Conservation (phyloP, 805 yeast species). For the Grigorovia humatica region DNA sequence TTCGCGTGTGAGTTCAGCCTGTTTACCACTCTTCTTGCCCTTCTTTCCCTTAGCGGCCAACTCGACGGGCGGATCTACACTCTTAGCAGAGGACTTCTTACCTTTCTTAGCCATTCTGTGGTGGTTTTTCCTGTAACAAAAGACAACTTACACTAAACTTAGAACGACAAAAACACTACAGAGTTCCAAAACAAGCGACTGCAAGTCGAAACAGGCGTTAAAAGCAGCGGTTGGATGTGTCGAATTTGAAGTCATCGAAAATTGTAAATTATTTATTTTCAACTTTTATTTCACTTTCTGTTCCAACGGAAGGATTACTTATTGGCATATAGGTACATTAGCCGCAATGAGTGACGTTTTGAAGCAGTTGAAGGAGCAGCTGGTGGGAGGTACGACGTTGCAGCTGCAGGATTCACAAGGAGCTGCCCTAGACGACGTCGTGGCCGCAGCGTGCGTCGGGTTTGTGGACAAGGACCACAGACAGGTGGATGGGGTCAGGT, state of each 20-base stretch:
- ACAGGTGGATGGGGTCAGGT: neutral
- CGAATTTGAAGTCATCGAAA: neutral
- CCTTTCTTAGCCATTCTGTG: slow-evolving; percentile 8
- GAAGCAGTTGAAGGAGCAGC: neutral
- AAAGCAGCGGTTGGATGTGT: neutral
- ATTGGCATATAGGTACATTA: too few relatives aligned
- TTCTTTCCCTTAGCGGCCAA: slow-evolving; percentile 12
- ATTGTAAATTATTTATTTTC: neutral
- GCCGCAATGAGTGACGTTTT: neutral
- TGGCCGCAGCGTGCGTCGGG: neutral
- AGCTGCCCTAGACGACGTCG: neutral
- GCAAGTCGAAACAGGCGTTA: neutral
- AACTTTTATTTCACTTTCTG: too few relatives aligned
- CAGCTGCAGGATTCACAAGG: neutral
- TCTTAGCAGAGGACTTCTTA: slow-evolving; percentile 3
- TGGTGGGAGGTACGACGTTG: neutral
- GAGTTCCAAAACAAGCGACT: neutral
- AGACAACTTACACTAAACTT: neutral
- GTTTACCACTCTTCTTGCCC: slow-evolving; percentile 12
- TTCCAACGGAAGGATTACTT: too few relatives aligned
- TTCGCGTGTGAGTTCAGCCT: slow-evolving; percentile 5
- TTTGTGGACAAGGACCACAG: neutral
- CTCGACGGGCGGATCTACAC: slow-evolving; percentile 3
- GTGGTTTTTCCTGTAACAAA: neutral
- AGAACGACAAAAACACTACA: neutral